Conservation (phyloP, 805 yeast genomes). For the Ogataea ramenticola region DNA sequence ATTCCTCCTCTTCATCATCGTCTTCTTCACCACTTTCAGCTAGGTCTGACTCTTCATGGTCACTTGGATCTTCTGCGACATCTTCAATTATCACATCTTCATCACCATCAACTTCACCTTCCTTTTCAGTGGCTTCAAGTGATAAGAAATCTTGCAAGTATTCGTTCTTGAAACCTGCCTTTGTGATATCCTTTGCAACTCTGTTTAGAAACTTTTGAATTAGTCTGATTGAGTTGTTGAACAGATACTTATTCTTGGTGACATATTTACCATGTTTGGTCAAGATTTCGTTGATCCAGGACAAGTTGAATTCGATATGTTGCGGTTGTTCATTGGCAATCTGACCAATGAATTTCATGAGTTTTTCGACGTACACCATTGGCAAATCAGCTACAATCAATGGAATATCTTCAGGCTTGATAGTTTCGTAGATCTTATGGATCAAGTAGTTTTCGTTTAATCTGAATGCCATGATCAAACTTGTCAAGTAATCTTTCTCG, state of each 20-base stretch:
- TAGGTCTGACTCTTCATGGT: conserved; percentile 17
- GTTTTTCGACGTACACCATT: conserved; percentile 59
- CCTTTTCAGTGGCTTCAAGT: conserved; percentile 6
- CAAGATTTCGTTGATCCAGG: conserved; percentile 72
- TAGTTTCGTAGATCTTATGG: conserved; percentile 62
- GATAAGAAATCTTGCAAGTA: conserved; percentile 48
- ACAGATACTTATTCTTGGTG: conserved; percentile 50
- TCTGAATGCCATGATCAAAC: conserved; percentile 89
- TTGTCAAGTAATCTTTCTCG: conserved; percentile 60
- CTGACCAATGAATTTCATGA: conserved; percentile 64
- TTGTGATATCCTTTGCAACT: conserved; percentile 66
- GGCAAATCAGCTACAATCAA: conserved; percentile 70
- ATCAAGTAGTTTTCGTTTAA: conserved; percentile 75
- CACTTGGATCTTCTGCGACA: conserved; percentile 21
- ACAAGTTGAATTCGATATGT: conserved; percentile 77
- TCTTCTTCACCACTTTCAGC: conserved; percentile 22
- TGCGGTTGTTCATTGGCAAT: conserved; percentile 68
- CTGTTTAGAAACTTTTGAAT: conserved; percentile 70
- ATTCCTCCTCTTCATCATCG: conserved; percentile 26
- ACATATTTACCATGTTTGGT: conserved; percentile 75
- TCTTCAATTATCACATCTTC: conserved; percentile 21
- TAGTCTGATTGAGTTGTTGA: conserved; percentile 56
- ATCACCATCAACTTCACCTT: conserved; percentile 12
- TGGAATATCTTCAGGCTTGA: conserved; percentile 65
- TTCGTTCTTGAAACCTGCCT: conserved; percentile 44